phyloP scores from a whole-genome alignment of 768 basidiomycete species.

The Lactifluus hygrophoroides region DNA sequence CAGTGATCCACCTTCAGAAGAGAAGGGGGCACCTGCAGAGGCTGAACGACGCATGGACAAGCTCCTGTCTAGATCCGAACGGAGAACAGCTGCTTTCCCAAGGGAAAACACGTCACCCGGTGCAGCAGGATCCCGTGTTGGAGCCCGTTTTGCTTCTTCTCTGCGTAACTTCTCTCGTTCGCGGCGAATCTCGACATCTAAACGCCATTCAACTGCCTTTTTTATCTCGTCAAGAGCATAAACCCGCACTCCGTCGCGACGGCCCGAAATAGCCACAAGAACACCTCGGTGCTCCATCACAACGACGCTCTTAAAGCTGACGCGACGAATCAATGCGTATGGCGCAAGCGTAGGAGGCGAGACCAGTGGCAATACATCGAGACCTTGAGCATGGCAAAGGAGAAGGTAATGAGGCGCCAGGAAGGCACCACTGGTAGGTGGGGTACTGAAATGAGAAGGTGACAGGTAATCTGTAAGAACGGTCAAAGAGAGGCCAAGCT shows the following conservation, averaged over 20 bases:
- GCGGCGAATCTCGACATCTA: slow-evolving; percentile 68
- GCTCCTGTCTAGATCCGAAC: slow-evolving; percentile 10
- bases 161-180: slow-evolving; percentile 65
- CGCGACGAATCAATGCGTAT: slow-evolving; percentile 74
- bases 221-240: slow-evolving; percentile 84
- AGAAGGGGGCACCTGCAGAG: not conserved
- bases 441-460: slow-evolving; percentile 69
- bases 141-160: slow-evolving; percentile 51
- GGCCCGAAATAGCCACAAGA: slow-evolving; percentile 81
- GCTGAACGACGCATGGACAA: slow-evolving; percentile 16
- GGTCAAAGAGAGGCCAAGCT: slow-evolving; percentile 67
- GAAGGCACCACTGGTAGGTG: slow-evolving; percentile 73
- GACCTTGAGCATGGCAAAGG: slow-evolving; percentile 76
- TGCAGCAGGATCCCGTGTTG: slow-evolving; percentile 26
- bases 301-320: slow-evolving; percentile 78
- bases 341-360: slow-evolving; percentile 70
- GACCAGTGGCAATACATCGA: slow-evolving; percentile 74
- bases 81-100: slow-evolving; percentile 19
- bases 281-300: slow-evolving; percentile 91
- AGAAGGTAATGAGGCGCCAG: slow-evolving; percentile 74
- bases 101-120: slow-evolving; percentile 24
- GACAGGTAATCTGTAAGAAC: slow-evolving; percentile 59
- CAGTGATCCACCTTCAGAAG: slow-evolving; percentile 7
- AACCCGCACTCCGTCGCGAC: slow-evolving; percentile 79
- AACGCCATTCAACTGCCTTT: slow-evolving; percentile 80